Conservation (phyloP, 1,284 basidiomycete species). For the Stereum hirsutum region DNA sequence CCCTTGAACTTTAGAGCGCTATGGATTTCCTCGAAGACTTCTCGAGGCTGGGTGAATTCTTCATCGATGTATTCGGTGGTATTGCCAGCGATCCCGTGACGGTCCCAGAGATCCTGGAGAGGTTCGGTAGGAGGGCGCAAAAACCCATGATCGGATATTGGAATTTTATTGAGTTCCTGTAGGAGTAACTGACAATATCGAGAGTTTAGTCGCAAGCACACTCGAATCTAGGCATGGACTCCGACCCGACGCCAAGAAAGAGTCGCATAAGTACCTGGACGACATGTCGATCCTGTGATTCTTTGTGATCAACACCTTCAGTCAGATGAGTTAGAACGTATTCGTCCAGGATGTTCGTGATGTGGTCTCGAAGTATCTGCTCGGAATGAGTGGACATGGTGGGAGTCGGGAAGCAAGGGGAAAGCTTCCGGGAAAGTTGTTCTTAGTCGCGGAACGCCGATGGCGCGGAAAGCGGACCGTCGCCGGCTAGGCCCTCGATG, state of each 20-base stretch:
- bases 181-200: not conserved
- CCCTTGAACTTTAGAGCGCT: not conserved
- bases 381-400: not conserved
- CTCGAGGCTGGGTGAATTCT: too few species aligned
- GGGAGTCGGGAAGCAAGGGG: too few species aligned
- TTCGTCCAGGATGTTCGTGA: constrained; percentile 10
- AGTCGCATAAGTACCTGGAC: constrained; percentile 7
- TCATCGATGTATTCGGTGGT: not conserved
- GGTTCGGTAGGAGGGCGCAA: constrained; percentile 10
- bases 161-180: not conserved
- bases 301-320: constrained; percentile 6
- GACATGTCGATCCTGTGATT: constrained; percentile 9
- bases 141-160: constrained; percentile 7
- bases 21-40: not conserved
- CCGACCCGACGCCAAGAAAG: not conserved
- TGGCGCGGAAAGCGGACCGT: too few species aligned
- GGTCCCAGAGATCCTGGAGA: constrained; percentile 4
- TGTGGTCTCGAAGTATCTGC: constrained; percentile 4
- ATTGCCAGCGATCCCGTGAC: not conserved
- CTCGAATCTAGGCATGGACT: not conserved
- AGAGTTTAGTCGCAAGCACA: too few species aligned
- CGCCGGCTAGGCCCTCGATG: too few species aligned
- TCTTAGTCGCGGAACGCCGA: too few species aligned
- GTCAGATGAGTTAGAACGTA: constrained; percentile 9
- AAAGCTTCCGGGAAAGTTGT: too few species aligned